Evolutionary conservation across 331 rosid genomes (phyloP), one percentile per base, ranked within the genome.

Genomic region (Ulmus americana): DNA sequence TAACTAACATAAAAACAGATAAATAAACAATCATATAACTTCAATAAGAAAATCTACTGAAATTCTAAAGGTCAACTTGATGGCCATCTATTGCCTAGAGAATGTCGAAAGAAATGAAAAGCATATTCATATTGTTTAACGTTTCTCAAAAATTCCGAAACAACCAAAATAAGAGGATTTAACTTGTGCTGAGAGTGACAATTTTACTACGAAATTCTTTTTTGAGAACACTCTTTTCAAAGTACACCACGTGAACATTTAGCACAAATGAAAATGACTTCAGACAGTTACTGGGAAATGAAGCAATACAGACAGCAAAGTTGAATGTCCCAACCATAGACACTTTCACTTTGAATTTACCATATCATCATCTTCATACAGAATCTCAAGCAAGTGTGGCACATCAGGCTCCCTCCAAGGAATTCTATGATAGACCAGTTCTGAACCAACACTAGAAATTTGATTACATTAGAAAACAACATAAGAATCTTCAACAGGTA

Each of bases 371-470:
- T 89, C 97, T 72, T 86, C 95, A 16, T 79, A 85, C 52, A 92
- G 74, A 59, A 89, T 81, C 70, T 85, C 82, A 4, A 92, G 74
- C 52, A 65, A 39, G 81, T 70, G 61, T 1, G 97, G 97, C 11
- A 88, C 92, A 74, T 83, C 90, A 0, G 95, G 95, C 76, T 92
- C 98, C 71, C 81, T 83, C 98, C 98, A 92, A 8, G 95, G 97
- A 77, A 80, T 74, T 58, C 95, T 81, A 78, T 81, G 95, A 80
- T 89, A 92, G 15, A 85, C 86, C 68, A 92, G 64, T 75, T 83
- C 71, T 8, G 88, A 77, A 28, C 88, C 89, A 62, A 64, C 78
- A 61, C 97, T 92, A 70, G 9, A 22, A 43, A 45, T 59, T 55
- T 59, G 12, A 72, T 44, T 0, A 55, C 56, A 28, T 63, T 41